phyloP scores from a whole-genome alignment of 257 asterid genomes.

The Echium plantagineum region DNA sequence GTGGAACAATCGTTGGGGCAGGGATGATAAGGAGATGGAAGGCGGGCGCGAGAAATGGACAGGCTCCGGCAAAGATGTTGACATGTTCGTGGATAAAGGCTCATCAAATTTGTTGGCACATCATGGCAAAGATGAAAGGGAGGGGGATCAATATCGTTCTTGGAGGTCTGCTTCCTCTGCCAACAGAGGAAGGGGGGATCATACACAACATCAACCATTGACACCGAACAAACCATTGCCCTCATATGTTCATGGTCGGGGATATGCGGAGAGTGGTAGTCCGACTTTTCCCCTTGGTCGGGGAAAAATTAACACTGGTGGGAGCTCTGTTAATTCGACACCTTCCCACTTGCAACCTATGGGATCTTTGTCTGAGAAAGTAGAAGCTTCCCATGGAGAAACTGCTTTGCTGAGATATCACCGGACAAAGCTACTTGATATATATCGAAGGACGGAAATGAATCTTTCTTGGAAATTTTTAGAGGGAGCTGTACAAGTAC shows the following conservation, averaged over 20 bases:
- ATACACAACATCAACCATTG: slow-evolving; percentile 36
- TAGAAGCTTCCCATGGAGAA: slow-evolving; percentile 39
- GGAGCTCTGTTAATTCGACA: slow-evolving; percentile 25
- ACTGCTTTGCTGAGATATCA: slow-evolving; percentile 35
- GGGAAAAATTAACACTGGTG: slow-evolving; percentile 46
- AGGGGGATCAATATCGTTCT: slow-evolving; percentile 67
- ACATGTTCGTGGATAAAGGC: slow-evolving; percentile 43
- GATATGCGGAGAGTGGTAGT: slow-evolving; percentile 53
- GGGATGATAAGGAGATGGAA: slow-evolving; percentile 52
- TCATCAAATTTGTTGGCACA: slow-evolving; percentile 25
- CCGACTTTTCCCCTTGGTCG: slow-evolving; percentile 50
- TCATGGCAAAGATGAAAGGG: slow-evolving; percentile 75
- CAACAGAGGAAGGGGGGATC: slow-evolving; percentile 68
- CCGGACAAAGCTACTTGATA: slow-evolving; percentile 61
- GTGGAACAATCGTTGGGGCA: slow-evolving; percentile 97
- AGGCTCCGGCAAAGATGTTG: slow-evolving; percentile 51
- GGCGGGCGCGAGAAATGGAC: slow-evolving; percentile 60
- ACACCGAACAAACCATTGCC: slow-evolving; percentile 48
- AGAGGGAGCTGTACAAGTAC: slow-evolving; percentile 42
- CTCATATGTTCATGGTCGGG: slow-evolving; percentile 61
- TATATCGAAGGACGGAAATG: slow-evolving; percentile 51
- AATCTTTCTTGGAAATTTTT: slow-evolving; percentile 26
- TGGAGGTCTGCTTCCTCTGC: slow-evolving; percentile 69
- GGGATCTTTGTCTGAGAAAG: slow-evolving; percentile 41
- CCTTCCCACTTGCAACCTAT: slow-evolving; percentile 28